Base-by-base conservation (phyloP, 805 yeast genomes). In the Yarrowia alimentaria region DNA sequence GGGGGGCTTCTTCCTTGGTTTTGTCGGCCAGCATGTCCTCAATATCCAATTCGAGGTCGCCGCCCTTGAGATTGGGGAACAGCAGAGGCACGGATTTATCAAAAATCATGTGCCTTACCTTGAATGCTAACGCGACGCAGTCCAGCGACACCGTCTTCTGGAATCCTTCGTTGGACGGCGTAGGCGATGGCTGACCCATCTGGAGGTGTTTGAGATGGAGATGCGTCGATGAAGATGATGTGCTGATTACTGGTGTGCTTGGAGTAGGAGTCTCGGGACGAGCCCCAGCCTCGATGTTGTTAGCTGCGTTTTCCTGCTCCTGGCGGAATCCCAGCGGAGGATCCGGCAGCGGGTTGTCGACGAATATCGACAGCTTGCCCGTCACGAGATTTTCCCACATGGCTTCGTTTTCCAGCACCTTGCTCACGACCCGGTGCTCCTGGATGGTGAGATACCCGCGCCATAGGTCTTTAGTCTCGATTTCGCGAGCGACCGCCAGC, bases 71-170 rank as follows among this genome's bases (percentile, higher is more conserved):
- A 3, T 53, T 29, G 7, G 66, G 62, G 37, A 57, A 65, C 24
- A 65, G 35, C 32, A 60, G 50, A 19, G 60, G 63, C 9, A 65
- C 53, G 3, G 64, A 55, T 48, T 56, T 59, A 45, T 68, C 74
- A 56, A 61, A 70, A 13, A 70, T 61, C 74, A 70, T 70, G 47
- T 66, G 69, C 16, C 74, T 55, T 8, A 70, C 66, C 25, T 69
- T 61, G 38, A 68, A 61, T 29, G 73, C 68, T 35, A 69, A 56
- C 22, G 57, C 57, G 10, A 65, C 56, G 10, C 65, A 55, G 49
- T 69, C 72, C 10, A 68, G 49, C n/a, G 35, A 30, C 20, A 43
- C 50, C 13, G 50, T 30, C 22, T 43, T 43, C 10, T 43, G 50
- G 16, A 30, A 31, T 1, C 50, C 50, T 9, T 43, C 50, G 6